phyloP scores from a whole-genome alignment of 495 filamentous ascomycete species.

The Daldinia caldariorum region DNA sequence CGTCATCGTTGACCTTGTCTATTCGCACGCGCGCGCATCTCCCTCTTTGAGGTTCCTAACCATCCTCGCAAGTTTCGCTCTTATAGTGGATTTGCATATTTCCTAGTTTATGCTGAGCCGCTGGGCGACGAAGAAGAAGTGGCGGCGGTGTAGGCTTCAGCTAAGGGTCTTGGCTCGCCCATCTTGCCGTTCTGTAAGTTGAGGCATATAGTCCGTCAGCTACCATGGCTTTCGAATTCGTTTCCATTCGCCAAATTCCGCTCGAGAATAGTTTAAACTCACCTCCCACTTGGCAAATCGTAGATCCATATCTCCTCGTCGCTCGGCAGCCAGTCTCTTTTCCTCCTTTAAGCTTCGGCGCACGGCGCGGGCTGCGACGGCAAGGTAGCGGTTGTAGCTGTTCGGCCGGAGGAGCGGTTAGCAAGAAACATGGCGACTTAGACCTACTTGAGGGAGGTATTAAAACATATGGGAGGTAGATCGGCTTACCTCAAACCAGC shows the following conservation, averaged over 20 bases:
- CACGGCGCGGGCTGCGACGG: constrained; percentile 78
- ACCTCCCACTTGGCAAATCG: constrained; percentile 98
- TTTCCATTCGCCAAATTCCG: constrained; percentile 9
- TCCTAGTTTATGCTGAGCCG: constrained; percentile 38
- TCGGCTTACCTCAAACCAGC: constrained; percentile 88
- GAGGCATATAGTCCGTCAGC: constrained; percentile 44
- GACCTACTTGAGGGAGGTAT: constrained; percentile 18
- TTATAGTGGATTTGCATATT: constrained; percentile 9
- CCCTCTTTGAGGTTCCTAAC: constrained; percentile 7
- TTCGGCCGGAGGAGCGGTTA: constrained; percentile 43
- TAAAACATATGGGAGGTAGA: constrained; percentile 22
- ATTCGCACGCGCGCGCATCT: constrained; percentile 20
- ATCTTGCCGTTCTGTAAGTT: constrained; percentile 89
- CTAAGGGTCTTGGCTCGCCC: constrained; percentile 81
- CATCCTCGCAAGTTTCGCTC: constrained; percentile 24
- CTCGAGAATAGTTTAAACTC: constrained; percentile 53
- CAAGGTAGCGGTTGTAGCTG: constrained; percentile 87
- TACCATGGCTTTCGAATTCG: constrained; percentile 3
- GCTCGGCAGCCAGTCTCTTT: constrained; percentile 84
- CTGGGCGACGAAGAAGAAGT: constrained; percentile 58
- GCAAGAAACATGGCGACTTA: constrained; percentile 19
- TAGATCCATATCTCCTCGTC: constrained; percentile 87
- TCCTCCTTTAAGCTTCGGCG: constrained; percentile 96
- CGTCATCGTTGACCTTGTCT: constrained; percentile 31
- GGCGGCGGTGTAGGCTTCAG: constrained; percentile 73